Evolutionary conservation across 768 basidiomycete species (phyloP).

Genomic region (Phlebiopsis flavidoalba): DNA sequence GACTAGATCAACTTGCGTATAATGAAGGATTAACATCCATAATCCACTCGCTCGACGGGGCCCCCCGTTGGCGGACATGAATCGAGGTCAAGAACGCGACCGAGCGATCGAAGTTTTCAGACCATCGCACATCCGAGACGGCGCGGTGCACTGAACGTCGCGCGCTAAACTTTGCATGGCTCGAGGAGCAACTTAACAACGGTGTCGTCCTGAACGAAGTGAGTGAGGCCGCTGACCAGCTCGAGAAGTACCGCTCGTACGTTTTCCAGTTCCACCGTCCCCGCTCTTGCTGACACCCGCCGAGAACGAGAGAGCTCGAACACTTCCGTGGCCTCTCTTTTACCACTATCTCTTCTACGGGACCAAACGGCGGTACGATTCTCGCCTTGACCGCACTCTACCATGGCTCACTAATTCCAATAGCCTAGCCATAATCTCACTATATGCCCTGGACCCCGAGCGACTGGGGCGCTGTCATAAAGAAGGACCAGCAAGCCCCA

Average conservation of each 20-base stretch:
- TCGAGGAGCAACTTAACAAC: conserved; percentile 73
- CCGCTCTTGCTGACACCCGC: neutral
- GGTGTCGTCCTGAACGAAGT: conserved; percentile 67
- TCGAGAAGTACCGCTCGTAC: conserved; percentile 80
- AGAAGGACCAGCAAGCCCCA: conserved; percentile 55
- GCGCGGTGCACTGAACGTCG: conserved; percentile 80
- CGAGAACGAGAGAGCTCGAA: conserved; percentile 56
- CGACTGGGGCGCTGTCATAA: conserved; percentile 70
- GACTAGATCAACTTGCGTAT: conserved; percentile 16
- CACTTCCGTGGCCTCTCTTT: conserved; percentile 88
- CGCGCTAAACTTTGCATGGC: conserved; percentile 91
- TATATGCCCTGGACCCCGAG: conserved; percentile 78
- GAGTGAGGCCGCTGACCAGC: conserved; percentile 71
- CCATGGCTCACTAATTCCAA: neutral
- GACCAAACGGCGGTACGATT: conserved; percentile 76
- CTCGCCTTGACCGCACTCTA: neutral
- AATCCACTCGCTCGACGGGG: conserved; percentile 62
- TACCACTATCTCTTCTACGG: conserved; percentile 86
- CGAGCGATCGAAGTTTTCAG: conserved; percentile 78
- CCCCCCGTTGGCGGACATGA: conserved; percentile 73
- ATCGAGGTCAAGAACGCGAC: conserved; percentile 77
- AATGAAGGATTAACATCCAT: conserved; percentile 53
- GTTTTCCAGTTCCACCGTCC: conserved; percentile 21
- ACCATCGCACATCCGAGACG: conserved; percentile 84
- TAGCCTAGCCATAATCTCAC: conserved; percentile 85